Evolutionary conservation across 371 early-diverging fungal species (phyloP).

Genomic region (Rhizopus microsporus): DNA sequence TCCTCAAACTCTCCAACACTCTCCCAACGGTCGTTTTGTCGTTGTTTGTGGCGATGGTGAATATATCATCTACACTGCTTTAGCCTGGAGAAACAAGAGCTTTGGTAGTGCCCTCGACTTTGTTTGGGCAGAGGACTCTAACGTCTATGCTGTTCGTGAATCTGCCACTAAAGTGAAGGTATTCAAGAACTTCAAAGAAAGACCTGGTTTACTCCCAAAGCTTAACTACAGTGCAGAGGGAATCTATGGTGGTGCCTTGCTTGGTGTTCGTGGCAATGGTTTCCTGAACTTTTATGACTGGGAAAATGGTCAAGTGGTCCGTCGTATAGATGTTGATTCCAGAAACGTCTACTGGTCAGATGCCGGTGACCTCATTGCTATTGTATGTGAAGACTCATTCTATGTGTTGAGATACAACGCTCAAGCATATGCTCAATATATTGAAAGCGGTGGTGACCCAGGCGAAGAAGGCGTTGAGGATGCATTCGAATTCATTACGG

Average conservation of each 20-base stretch:
- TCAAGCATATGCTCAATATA: slow-evolving; percentile 74
- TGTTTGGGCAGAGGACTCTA: slow-evolving; percentile 96
- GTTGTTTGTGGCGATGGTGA: slow-evolving; percentile 99
- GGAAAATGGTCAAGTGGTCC: slow-evolving; percentile 89
- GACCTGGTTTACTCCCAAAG: slow-evolving; percentile 61
- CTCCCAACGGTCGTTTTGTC: slow-evolving; percentile 97
- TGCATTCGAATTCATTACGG: slow-evolving; percentile 93
- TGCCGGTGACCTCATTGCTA: slow-evolving; percentile 87
- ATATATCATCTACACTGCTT: slow-evolving; percentile 98
- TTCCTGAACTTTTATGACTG: slow-evolving; percentile 96
- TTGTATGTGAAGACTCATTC: slow-evolving; percentile 89
- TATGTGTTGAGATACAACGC: slow-evolving; percentile 92
- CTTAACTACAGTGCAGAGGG: slow-evolving; percentile 86
- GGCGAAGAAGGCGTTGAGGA: slow-evolving; percentile 95
- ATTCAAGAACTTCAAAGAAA: slow-evolving; percentile 93
- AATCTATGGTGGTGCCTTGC: slow-evolving; percentile 91
- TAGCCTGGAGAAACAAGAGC: slow-evolving; percentile 98
- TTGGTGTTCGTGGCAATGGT: slow-evolving; percentile 83
- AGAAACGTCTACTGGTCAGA: slow-evolving; percentile 93
- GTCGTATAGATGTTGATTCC: slow-evolving; percentile 93
- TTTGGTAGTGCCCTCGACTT: slow-evolving; percentile 95
- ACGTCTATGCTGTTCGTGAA: slow-evolving; percentile 95
- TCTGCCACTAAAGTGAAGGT: slow-evolving; percentile 83
- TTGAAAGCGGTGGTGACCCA: slow-evolving; percentile 74
- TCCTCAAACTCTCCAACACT: slow-evolving; percentile 94